These are phyloP conservation scores for Hibiscus mutabilis DNA, from an alignment of 345 rosid genomes.

Conservation along the genomic window DNA sequence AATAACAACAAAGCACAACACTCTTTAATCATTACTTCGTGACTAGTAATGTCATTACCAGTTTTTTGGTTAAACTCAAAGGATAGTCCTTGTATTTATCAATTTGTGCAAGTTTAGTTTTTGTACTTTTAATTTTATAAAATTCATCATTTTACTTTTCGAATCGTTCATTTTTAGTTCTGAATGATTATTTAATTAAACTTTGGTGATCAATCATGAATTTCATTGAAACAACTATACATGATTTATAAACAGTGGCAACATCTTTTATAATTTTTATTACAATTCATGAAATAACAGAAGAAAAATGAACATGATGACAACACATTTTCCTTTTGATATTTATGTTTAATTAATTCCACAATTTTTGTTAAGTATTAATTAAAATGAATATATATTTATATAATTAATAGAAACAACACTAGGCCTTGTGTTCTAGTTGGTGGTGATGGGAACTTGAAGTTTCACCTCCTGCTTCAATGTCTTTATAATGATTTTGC, in stretches of 20 bases:
- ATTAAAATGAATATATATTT: neutral
- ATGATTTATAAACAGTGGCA: neutral
- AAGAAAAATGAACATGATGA: neutral
- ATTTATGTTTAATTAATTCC: neutral
- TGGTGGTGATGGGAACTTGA: slow-evolving; percentile 12
- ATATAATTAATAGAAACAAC: neutral
- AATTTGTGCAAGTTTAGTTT: too few relatives aligned
- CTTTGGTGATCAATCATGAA: too few relatives aligned
- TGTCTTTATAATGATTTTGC: neutral
- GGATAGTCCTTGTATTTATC: too few relatives aligned
- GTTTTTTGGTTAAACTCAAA: too few relatives aligned
- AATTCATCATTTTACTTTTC: too few relatives aligned
- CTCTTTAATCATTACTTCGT: too few relatives aligned
- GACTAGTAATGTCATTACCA: too few relatives aligned
- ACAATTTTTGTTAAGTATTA: neutral
- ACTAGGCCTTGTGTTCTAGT: slow-evolving; percentile 14
- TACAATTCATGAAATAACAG: neutral
- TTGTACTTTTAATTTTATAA: too few relatives aligned
- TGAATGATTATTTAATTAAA: too few relatives aligned
- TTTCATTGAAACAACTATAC: too few relatives aligned
- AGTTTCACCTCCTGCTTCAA: slow-evolving; percentile 6
- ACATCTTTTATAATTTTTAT: neutral
- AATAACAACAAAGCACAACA: too few relatives aligned
- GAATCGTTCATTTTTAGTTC: too few relatives aligned
- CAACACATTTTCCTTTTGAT: neutral